A percentile compares a stretch with the other conserved stretches of the same genome.
Evolutionary conservation across 164 flowering plant species (phyloP).

Genomic region (Macadamia integrifolia): DNA sequence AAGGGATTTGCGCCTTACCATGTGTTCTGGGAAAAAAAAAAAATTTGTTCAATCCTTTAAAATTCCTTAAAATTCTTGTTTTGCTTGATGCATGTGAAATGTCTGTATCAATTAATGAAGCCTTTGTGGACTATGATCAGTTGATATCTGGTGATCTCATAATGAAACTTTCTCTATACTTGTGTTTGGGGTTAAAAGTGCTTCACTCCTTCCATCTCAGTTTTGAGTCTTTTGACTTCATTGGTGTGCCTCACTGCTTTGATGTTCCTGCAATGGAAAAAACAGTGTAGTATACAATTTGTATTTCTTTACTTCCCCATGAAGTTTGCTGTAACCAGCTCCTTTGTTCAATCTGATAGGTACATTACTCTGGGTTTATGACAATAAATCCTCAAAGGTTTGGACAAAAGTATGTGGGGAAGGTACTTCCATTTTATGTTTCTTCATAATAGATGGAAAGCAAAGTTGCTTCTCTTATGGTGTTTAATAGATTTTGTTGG

Average conservation of each 20-base stretch:
- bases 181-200: too few species aligned
- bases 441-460: background rate
- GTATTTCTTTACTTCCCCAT: background rate
- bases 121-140: too few species aligned
- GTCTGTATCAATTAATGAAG: too few species aligned
- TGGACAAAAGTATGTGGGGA: slow-evolving; percentile 97
- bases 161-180: too few species aligned
- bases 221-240: background rate
- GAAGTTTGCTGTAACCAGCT: background rate
- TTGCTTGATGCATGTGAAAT: too few species aligned
- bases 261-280: background rate
- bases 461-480: slow-evolving; percentile 4
- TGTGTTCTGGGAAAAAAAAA: too few species aligned
- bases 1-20: too few species aligned
- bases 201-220: background rate
- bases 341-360: slow-evolving; percentile 40
- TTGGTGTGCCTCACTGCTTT: background rate
- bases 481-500: background rate
- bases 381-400: slow-evolving; percentile 98
- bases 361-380: slow-evolving; percentile 96
- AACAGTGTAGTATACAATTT: too few species aligned
- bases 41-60: too few species aligned
- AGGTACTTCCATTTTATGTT: slow-evolving; percentile 44
- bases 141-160: too few species aligned
- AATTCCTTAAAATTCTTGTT: too few species aligned